These are phyloP conservation scores for Tetrahymena elliotti DNA, from an alignment of 73 alveolate genomes.

Conservation along the genomic window DNA sequence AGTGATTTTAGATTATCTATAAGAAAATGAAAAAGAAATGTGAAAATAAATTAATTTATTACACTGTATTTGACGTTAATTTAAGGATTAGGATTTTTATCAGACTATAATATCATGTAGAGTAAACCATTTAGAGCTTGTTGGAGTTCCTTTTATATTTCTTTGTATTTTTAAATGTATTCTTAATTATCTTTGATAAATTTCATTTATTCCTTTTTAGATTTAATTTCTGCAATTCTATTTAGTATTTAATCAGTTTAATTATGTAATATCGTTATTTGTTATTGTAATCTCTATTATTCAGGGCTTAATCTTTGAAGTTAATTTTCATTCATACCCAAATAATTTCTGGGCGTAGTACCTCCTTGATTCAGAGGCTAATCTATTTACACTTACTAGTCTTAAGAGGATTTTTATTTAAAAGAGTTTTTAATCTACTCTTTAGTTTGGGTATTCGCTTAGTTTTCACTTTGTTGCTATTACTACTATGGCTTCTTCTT, in stretches of 20 bases:
- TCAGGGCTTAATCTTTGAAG: not conserved
- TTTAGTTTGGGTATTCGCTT: not conserved
- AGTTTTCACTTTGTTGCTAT: not conserved
- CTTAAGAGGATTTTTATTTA: not conserved
- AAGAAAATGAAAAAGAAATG: not conserved
- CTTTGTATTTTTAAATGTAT: not conserved
- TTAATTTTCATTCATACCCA: not conserved
- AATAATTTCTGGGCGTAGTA: not conserved
- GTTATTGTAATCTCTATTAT: not conserved
- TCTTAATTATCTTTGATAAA: not conserved
- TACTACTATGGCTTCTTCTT: not conserved
- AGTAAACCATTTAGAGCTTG: not conserved
- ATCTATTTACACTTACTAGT: not conserved
- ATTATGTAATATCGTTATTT: not conserved
- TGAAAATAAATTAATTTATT: not conserved
- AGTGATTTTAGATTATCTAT: too few species aligned
- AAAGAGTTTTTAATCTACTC: not conserved
- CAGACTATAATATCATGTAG: not conserved
- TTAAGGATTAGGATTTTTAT: not conserved
- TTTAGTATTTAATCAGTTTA: not conserved
- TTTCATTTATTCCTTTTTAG: not conserved
- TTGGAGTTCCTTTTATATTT: not conserved
- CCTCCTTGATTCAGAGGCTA: not conserved
- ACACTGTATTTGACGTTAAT: not conserved
- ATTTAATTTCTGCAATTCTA: not conserved